Base-by-base conservation (phyloP, 148 eudicot genomes). In the Heliamphora exappendiculata region DNA sequence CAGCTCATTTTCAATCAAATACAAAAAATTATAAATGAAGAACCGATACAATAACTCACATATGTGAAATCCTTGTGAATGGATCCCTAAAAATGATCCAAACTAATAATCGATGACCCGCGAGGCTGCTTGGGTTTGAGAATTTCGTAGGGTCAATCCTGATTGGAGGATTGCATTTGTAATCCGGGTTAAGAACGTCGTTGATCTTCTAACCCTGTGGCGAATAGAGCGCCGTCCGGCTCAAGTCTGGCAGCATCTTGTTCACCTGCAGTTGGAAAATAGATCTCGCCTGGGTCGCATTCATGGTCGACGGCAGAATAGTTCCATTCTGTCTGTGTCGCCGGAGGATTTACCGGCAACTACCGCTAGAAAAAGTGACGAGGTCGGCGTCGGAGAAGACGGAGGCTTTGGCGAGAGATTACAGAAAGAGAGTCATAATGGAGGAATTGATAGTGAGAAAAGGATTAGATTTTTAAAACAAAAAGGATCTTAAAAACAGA, bases 161-260 rank as follows among this genome's bases (percentile, higher is more conserved):
- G 62, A 90, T 67, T 0, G 98, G 93, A 5, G 91, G 84, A 1
- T 93, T 88, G 41, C 97, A 94, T 24, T 82, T 86, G 82, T 92
- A 94, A 2, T 76, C 45, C 0, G 96, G 97, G 77, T 90, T 94
- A 7, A 94, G 79, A 7, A 79, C 44, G 4, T 97, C 98, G 1
- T 74, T 70, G 75, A 90, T 85, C 42, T 83, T 82, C 98, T 97
- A 94, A 36, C 91, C 88, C 67, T 90, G 97, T 0, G 98, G 98
- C 2, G 98, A 96, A 59, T 78, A 72, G 5, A 94, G 39, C 0
- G 93, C 93, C 0, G 97, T 92, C 9, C 96, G 72, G 70, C 90
- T 92, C 83, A 88, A 0, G 67, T 94, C 98, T 7, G 98, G 98
- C 12, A 96, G 93, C 66, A 94, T 75, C 51, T 94, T 94, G 70